Evolutionary conservation across 352 stramenopile genomes (phyloP).

Genomic region (Phytopythium boreale): DNA sequence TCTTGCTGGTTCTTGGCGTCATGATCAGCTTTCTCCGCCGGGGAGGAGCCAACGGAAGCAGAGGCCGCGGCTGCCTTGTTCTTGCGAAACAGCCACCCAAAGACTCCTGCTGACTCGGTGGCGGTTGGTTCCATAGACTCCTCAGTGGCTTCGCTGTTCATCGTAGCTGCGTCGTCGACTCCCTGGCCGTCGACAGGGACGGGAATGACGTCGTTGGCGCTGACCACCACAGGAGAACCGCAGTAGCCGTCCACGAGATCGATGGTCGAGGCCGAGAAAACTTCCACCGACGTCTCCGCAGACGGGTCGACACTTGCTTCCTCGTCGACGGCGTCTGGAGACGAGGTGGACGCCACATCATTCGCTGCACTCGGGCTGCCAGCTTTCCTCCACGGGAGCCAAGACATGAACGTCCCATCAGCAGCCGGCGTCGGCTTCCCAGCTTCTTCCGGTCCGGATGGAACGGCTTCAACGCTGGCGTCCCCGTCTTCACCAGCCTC

Average conservation of each 20-base stretch:
- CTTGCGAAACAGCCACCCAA: constrained; percentile 4
- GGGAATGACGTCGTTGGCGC: background rate
- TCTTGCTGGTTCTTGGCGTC: background rate
- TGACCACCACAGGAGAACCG: background rate
- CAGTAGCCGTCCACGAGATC: constrained; percentile 3
- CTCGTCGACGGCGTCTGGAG: background rate
- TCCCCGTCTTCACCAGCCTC: background rate
- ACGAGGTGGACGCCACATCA: no score
- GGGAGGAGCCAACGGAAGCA: background rate
- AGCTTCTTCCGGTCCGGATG: background rate
- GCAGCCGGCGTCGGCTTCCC: background rate
- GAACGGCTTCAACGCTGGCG: background rate
- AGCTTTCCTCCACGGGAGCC: constrained; percentile 5
- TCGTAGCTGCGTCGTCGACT: background rate
- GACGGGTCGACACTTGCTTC: background rate
- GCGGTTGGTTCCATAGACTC: background rate
- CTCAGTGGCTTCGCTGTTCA: background rate
- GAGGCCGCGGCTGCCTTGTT: background rate
- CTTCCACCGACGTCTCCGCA: background rate
- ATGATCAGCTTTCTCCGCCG: background rate
- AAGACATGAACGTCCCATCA: constrained; percentile 4
- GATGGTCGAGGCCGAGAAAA: background rate
- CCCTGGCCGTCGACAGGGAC: background rate
- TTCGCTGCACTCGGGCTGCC: background rate
- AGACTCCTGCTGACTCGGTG: background rate